Evolutionary conservation across 768 basidiomycete genomes (phyloP), one percentile per base, ranked within the genome.

Genomic region (Cantharellus anzutake): DNA sequence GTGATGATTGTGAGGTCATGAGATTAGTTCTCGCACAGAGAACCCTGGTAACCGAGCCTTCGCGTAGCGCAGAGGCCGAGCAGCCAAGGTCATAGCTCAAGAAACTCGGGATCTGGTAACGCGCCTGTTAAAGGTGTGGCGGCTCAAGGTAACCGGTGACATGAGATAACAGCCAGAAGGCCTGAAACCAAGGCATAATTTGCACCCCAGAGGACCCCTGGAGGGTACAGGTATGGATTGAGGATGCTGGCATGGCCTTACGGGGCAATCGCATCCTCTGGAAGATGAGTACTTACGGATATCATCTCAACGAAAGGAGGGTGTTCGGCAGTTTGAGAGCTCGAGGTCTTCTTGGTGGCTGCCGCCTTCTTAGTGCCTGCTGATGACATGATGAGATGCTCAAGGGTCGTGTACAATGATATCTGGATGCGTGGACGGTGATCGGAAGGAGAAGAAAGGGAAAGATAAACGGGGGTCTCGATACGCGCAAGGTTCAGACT

Each of bases 231-330:
- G 20, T 29, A 29, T 29, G 20, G 20, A 29, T 29, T 29, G 20
- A 29, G 20, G 20, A 29, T 29, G 20, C 20, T 29, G 20, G 20
- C 20, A 29, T 29, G 20, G 20, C 20, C 20, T 29, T 29, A 1
- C 20, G 20, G 20, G 20, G 20, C 20, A 29, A 29, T 29, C 20
- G 20, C 20, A 29, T 29, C 20, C 20, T 29, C 20, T 29, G 38
- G 38, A 42, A 57, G 37, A 57, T 42, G 56, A 14, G 5, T 7
- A 42, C 56, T 38, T 42, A 57, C 56, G 38, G 56, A 5, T 37
- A 57, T 57, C 56, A 57, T 57, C 35, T 57, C 56, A 5, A 57
- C 41, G 56, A 40, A 57, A 37, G 38, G 35, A 41, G 56, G 56
- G 41, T 57, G 56, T 14, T 41, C 38, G 14, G 56, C 37, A 5